phyloP scores from a whole-genome alignment of 352 stramenopile genomes.

The Phytophthora agathidicida region DNA sequence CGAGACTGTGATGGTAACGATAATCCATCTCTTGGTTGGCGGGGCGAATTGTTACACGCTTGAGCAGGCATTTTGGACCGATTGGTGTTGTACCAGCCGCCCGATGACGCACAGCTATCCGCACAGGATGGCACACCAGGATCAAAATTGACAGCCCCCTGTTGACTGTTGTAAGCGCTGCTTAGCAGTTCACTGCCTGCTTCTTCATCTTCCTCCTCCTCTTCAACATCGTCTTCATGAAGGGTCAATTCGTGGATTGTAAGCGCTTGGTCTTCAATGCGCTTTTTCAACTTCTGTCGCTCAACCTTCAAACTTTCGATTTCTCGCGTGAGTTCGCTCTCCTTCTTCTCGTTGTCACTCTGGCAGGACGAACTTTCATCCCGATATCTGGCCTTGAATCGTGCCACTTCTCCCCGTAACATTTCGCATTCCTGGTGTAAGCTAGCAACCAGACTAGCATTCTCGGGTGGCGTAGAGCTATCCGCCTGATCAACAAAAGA shows the following conservation, averaged over 20 bases:
- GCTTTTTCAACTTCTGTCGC: slow-evolving; percentile 45
- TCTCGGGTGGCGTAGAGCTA: slow-evolving; percentile 11
- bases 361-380: slow-evolving; percentile 37
- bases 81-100: slow-evolving; percentile 7
- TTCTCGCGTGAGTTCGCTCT: slow-evolving; percentile 45
- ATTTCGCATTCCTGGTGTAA: slow-evolving; percentile 31
- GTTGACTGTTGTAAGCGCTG: slow-evolving; percentile 15
- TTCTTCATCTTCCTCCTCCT: slow-evolving; percentile 29
- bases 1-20: slow-evolving; percentile 21
- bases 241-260: slow-evolving; percentile 84
- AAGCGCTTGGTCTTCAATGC: slow-evolving; percentile 63
- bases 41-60: slow-evolving; percentile 5
- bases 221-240: slow-evolving; percentile 62
- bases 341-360: slow-evolving; percentile 38
- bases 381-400: slow-evolving; percentile 21
- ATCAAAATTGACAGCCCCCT: slow-evolving; percentile 14
- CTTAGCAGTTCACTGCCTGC: too few relatives aligned
- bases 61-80: slow-evolving; percentile 1
- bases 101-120: slow-evolving; percentile 18
- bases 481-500: slow-evolving; percentile 1
- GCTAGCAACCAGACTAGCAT: slow-evolving; percentile 7
- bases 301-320: slow-evolving; percentile 52
- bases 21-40: slow-evolving; percentile 10
- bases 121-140: slow-evolving; percentile 14
- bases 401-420: slow-evolving; percentile 23